Percentiles rank a stretch among this genome's conserved stretches.
These are phyloP conservation scores for Chimonanthus praecox DNA, from an alignment of 164 flowering plant species.

Conservation along the genomic window DNA sequence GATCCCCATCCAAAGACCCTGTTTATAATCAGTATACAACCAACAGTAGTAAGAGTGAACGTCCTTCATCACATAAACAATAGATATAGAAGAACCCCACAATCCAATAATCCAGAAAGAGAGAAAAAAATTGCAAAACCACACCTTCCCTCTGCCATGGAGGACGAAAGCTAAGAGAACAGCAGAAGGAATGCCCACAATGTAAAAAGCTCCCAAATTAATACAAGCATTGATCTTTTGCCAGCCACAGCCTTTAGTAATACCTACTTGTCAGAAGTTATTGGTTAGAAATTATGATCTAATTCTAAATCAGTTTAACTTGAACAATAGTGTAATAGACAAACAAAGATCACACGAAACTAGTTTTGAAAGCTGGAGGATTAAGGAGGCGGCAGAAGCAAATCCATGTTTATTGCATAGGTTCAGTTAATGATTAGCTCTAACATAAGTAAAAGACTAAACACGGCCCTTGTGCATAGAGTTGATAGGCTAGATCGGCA, in stretches of 20 bases:
- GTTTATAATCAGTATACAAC: neutral
- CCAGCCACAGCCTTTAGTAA: constrained; percentile 79
- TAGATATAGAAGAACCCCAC: neutral
- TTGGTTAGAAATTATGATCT: no score
- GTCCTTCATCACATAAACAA: neutral
- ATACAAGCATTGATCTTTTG: constrained; percentile 43
- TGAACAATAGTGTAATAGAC: neutral
- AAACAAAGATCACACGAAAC: neutral
- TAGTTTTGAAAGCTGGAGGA: neutral
- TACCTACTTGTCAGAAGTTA: constrained; percentile 22
- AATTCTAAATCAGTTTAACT: no score
- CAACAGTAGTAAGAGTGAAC: neutral
- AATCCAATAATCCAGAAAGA: neutral
- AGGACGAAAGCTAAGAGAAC: constrained; percentile 45
- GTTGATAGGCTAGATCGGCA: no score
- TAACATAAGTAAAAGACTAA: no score
- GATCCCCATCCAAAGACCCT: constrained; percentile 83
- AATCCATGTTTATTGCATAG: neutral
- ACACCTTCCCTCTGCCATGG: constrained; percentile 50
- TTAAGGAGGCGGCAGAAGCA: neutral
- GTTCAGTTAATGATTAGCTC: no score
- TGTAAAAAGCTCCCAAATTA: constrained; percentile 59
- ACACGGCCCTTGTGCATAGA: no score
- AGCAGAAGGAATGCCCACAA: constrained; percentile 51
- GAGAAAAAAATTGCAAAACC: neutral